Evolutionary conservation across 495 filamentous ascomycete species (phyloP).

Genomic region (Hyphodiscus hymeniophilus): DNA sequence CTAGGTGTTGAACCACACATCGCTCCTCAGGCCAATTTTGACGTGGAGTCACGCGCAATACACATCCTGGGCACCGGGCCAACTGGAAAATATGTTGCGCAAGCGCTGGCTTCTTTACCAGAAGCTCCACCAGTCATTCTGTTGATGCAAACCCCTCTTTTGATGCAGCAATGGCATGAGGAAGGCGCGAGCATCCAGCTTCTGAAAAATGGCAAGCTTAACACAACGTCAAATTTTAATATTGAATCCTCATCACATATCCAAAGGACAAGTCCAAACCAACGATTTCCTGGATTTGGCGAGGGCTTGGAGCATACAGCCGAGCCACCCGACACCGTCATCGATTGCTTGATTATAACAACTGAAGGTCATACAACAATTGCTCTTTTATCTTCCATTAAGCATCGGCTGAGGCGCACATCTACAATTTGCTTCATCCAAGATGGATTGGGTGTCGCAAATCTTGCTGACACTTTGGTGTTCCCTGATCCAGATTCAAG

Average conservation of each 20-base stretch:
- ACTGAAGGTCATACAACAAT: conserved; percentile 49
- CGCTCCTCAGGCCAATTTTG: no score
- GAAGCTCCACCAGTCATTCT: conserved; percentile 27
- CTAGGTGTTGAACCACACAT: no score
- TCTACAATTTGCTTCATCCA: conserved; percentile 78
- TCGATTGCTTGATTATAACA: conserved; percentile 72
- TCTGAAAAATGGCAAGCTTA: conserved; percentile 10
- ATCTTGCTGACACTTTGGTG: conserved; percentile 57
- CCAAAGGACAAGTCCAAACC: not conserved
- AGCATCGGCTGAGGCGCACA: conserved; percentile 55
- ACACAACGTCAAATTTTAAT: conserved; percentile 30
- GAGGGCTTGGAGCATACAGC: conserved; percentile 10
- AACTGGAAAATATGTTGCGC: conserved; percentile 41
- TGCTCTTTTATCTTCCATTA: conserved; percentile 46
- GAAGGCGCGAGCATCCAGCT: conserved; percentile 19
- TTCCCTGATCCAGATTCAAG: conserved; percentile 57
- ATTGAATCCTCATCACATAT: conserved; percentile 25
- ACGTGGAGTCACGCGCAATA: conserved; percentile 23
- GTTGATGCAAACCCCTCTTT: conserved; percentile 22
- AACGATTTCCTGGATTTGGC: conserved; percentile 5
- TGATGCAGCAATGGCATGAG: conserved; percentile 24
- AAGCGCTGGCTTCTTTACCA: conserved; percentile 34
- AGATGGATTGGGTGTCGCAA: conserved; percentile 73
- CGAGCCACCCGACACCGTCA: conserved; percentile 24
- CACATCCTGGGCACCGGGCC: conserved; percentile 44